Percentiles rank a stretch among this genome's conserved stretches.
Evolutionary conservation across 768 basidiomycete genomes (phyloP).

Genomic region (Lactarius sp.): DNA sequence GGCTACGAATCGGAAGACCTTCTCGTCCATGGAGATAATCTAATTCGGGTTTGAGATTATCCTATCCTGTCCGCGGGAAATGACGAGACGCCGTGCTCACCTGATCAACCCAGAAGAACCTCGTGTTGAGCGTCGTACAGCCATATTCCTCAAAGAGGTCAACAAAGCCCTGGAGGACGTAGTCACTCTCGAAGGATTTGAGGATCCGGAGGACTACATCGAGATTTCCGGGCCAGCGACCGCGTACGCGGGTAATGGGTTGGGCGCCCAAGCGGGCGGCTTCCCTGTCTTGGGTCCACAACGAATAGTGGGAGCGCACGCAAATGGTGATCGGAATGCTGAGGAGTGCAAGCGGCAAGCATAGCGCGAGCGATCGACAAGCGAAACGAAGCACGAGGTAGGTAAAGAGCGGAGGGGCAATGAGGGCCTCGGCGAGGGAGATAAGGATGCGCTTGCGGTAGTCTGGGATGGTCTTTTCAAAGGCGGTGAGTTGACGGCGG

Average conservation of each 20-base stretch:
- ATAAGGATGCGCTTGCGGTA: conserved; percentile 25
- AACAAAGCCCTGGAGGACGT: conserved; percentile 29
- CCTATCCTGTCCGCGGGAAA: neutral
- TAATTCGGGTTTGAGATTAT: neutral
- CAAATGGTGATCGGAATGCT: conserved; percentile 11
- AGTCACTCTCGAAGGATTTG: conserved; percentile 27
- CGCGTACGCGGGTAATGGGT: conserved; percentile 30
- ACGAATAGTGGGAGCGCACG: conserved; percentile 10
- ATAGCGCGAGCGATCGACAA: conserved; percentile 1
- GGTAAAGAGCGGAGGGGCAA: conserved; percentile 18
- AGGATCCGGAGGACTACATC: conserved; percentile 30
- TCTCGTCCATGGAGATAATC: conserved; percentile 25
- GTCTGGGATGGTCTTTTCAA: conserved; percentile 23
- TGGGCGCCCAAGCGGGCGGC: conserved; percentile 25
- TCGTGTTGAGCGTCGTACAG: conserved; percentile 32
- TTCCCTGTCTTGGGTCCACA: conserved; percentile 20
- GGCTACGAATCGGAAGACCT: conserved; percentile 22
- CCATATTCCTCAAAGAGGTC: conserved; percentile 30
- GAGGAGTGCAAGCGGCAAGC: conserved; percentile 3
- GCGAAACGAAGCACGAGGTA: conserved; percentile 8
- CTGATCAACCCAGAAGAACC: conserved; percentile 35
- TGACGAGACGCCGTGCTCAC: conserved; percentile 15
- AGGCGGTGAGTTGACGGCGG: conserved; percentile 14
- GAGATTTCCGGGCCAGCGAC: conserved; percentile 34
- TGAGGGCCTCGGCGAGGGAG: conserved; percentile 13